These are phyloP conservation scores for Musa acuminata DNA, from an alignment of 176 grass and related monocot species.

Conservation along the genomic window DNA sequence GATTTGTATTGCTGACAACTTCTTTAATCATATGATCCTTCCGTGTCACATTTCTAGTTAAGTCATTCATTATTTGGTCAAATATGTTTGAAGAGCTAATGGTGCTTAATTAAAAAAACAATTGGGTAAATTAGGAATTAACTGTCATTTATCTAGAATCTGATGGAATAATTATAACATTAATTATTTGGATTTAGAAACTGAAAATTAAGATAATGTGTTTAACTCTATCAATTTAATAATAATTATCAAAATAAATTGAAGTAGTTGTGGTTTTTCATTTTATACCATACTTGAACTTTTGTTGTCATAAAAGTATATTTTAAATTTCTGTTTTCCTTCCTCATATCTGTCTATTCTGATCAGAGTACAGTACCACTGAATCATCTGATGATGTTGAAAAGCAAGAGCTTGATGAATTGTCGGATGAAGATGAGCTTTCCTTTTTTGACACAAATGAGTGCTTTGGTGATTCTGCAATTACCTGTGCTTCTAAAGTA, in stretches of 20 bases:
- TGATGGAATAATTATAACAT: too few species aligned
- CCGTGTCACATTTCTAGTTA: too few species aligned
- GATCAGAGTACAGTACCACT: constrained; percentile 86
- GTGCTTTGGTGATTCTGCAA: constrained; percentile 49
- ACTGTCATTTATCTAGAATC: too few species aligned
- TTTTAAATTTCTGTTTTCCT: neutral
- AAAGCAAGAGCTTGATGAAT: constrained; percentile 62
- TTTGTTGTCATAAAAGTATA: neutral
- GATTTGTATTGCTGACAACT: too few species aligned
- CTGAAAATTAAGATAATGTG: too few species aligned
- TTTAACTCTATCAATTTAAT: neutral
- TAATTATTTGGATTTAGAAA: too few species aligned
- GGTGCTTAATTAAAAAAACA: too few species aligned
- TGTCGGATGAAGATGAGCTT: constrained; percentile 61
- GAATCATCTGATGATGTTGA: constrained; percentile 81
- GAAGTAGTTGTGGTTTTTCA: neutral
- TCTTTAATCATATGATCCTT: too few species aligned
- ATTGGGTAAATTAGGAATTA: too few species aligned
- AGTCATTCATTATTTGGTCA: too few species aligned
- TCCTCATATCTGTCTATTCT: constrained; percentile 9
- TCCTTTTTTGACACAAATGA: constrained; percentile 82
- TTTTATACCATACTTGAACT: too few species aligned
- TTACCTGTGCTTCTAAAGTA: constrained; percentile 16
- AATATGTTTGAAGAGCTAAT: too few species aligned
- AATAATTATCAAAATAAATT: neutral